Conservation (phyloP, 495 filamentous ascomycete genomes). For the Neurospora sp. region DNA sequence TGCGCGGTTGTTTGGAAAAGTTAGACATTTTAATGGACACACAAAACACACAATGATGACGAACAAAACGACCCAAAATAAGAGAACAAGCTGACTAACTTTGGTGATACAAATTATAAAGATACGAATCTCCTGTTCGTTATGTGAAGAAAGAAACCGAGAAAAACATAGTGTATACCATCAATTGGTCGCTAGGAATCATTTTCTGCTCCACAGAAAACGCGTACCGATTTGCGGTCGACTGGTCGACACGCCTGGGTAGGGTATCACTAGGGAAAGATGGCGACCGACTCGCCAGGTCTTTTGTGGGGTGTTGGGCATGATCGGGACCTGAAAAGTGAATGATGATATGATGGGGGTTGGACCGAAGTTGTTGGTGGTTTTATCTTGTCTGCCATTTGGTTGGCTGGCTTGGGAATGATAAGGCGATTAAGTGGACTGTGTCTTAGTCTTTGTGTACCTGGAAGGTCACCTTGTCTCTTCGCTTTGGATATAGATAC, state of each 20-base stretch:
- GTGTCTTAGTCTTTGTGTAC: neutral
- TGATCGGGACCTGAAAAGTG: neutral
- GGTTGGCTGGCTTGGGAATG: neutral
- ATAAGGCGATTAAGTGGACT: neutral
- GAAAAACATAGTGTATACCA: neutral
- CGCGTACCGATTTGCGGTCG: neutral
- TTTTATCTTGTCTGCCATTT: neutral
- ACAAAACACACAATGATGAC: neutral
- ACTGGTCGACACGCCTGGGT: neutral
- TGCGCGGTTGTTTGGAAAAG: neutral
- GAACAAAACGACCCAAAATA: neutral
- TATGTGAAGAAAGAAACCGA: constrained; percentile 27
- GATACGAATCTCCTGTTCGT: constrained; percentile 44
- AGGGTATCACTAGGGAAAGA: neutral
- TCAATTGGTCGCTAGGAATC: neutral
- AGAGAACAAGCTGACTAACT: constrained; percentile 12
- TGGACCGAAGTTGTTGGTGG: neutral
- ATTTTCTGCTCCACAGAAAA: neutral
- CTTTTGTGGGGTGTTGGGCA: neutral
- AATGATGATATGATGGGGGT: neutral
- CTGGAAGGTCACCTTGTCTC: neutral
- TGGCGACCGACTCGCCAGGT: neutral
- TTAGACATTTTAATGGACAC: neutral
- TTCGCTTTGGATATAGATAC: neutral
- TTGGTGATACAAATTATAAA: constrained; percentile 9